A percentile compares a stretch with the other conserved stretches of the same genome.
phyloP scores from a whole-genome alignment of 371 early-diverging fungal genomes.

The Dipsacomyces acuminosporus region DNA sequence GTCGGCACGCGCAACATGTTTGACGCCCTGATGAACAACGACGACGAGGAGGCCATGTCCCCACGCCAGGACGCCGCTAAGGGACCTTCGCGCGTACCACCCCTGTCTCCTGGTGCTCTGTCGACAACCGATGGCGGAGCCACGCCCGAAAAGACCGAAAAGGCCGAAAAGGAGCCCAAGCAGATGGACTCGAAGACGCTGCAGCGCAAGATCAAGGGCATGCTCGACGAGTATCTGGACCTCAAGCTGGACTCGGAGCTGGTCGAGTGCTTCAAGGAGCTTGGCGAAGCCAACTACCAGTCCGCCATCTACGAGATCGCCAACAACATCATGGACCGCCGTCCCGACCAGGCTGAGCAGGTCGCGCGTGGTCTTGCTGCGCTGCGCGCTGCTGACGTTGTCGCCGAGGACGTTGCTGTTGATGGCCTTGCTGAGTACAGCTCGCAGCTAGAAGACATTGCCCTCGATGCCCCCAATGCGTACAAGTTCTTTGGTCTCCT shows the following conservation, averaged over 20 bases:
- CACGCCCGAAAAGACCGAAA: too few relatives aligned
- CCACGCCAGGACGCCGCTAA: constrained; percentile 29
- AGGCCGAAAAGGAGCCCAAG: constrained; percentile 45
- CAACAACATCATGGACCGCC: constrained; percentile 52
- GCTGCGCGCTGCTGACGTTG: constrained; percentile 32
- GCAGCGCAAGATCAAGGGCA: constrained; percentile 58
- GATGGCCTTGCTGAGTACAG: constrained; percentile 58
- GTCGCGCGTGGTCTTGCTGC: constrained; percentile 13
- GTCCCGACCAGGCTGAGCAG: constrained; percentile 42
- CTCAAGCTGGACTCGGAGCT: constrained; percentile 55
- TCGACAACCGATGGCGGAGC: constrained; percentile 13
- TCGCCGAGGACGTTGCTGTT: constrained; percentile 46
- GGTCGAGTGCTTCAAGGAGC: constrained; percentile 60
- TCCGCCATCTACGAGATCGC: constrained; percentile 57
- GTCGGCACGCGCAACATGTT: constrained; percentile 57
- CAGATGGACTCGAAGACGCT: constrained; percentile 55
- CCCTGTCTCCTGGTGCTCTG: constrained; percentile 19
- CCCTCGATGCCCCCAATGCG: constrained; percentile 75
- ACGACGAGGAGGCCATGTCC: constrained; percentile 36
- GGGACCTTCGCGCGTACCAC: constrained; percentile 19
- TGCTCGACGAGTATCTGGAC: constrained; percentile 64
- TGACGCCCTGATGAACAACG: constrained; percentile 47
- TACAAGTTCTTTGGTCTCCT: constrained; percentile 62
- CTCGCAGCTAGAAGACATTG: constrained; percentile 68
- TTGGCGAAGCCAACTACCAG: constrained; percentile 55